phyloP scores from a whole-genome alignment of 2,329 filamentous ascomycete species.

The Verticillium nonalfalfae region DNA sequence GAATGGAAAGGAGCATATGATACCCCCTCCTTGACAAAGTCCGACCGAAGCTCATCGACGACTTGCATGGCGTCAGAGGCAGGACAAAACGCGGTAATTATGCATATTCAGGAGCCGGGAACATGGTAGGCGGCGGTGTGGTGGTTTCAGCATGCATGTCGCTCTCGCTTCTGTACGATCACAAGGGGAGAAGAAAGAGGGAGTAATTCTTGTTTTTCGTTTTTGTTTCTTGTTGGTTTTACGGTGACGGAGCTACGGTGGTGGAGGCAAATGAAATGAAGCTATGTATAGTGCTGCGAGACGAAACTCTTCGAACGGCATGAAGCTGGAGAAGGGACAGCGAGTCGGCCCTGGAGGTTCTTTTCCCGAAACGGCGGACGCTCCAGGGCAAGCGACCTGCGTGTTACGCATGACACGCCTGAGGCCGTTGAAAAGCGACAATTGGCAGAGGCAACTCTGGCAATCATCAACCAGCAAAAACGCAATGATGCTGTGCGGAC shows the following conservation, averaged over 20 bases:
- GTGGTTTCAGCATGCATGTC: conserved; percentile 8
- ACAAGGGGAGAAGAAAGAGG: conserved; percentile 6
- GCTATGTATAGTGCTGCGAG: not conserved
- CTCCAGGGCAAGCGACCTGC: not conserved
- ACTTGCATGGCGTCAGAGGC: conserved; percentile 23
- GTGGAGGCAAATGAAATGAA: not conserved
- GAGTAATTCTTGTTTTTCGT: conserved; percentile 1
- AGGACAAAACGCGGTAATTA: conserved; percentile 32
- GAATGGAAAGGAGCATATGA: conserved; percentile 21
- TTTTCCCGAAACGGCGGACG: not conserved
- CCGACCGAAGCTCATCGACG: conserved; percentile 25
- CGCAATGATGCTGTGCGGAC: not conserved
- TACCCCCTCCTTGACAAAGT: conserved; percentile 20
- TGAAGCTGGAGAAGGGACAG: not conserved
- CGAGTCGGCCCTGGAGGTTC: not conserved
- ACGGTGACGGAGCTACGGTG: not conserved
- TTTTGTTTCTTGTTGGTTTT: conserved; percentile 3
- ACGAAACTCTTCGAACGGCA: not conserved
- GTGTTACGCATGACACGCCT: not conserved
- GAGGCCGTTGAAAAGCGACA: not conserved
- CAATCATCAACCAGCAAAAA: not conserved
- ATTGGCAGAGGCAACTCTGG: not conserved
- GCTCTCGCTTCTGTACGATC: conserved; percentile 11
- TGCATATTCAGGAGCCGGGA: conserved; percentile 32
- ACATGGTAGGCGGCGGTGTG: conserved; percentile 20